Evolutionary conservation across 371 early-diverging fungal genomes (phyloP).

Genomic region (Sporodiniella umbellata): DNA sequence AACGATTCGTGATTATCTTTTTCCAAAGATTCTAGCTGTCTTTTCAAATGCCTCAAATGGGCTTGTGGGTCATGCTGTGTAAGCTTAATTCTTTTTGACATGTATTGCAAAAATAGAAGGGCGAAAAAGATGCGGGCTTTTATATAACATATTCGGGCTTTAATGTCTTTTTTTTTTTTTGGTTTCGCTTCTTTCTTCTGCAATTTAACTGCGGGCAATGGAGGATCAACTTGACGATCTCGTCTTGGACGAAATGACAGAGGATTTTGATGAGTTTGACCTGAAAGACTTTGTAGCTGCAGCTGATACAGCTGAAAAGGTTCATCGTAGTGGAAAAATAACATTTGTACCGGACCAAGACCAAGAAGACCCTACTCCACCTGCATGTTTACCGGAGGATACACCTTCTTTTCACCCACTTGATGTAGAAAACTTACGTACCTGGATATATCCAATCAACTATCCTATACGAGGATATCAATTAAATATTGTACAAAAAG

Average conservation of each 20-base stretch:
- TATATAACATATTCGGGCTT: too few species aligned
- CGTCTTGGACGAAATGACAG: slow-evolving; percentile 20
- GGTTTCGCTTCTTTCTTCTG: slow-evolving; percentile 1
- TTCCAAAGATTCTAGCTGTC: slow-evolving; percentile 63
- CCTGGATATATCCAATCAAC: slow-evolving; percentile 85
- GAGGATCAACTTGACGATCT: slow-evolving; percentile 14
- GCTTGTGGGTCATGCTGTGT: slow-evolving; percentile 36
- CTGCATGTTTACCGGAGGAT: slow-evolving; percentile 7
- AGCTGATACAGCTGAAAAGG: slow-evolving; percentile 14
- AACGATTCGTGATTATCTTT: slow-evolving; percentile 62
- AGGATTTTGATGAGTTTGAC: slow-evolving; percentile 21
- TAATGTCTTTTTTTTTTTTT: background rate
- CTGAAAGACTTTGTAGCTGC: slow-evolving; percentile 11
- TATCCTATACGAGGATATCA: slow-evolving; percentile 84
- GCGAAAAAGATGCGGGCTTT: background rate
- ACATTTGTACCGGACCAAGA: slow-evolving; percentile 12
- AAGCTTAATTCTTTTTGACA: slow-evolving; percentile 26
- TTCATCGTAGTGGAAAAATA: slow-evolving; percentile 5
- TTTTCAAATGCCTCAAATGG: slow-evolving; percentile 45
- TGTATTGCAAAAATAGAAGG: slow-evolving; percentile 2
- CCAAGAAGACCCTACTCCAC: slow-evolving; percentile 18
- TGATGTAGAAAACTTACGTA: slow-evolving; percentile 51
- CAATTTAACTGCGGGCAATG: slow-evolving; percentile 6
- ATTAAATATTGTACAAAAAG: slow-evolving; percentile 76
- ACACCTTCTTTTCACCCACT: slow-evolving; percentile 42